These are phyloP conservation scores for Penicillium crystallinum DNA, from an alignment of 495 filamentous ascomycete genomes.

Conservation along the genomic window DNA sequence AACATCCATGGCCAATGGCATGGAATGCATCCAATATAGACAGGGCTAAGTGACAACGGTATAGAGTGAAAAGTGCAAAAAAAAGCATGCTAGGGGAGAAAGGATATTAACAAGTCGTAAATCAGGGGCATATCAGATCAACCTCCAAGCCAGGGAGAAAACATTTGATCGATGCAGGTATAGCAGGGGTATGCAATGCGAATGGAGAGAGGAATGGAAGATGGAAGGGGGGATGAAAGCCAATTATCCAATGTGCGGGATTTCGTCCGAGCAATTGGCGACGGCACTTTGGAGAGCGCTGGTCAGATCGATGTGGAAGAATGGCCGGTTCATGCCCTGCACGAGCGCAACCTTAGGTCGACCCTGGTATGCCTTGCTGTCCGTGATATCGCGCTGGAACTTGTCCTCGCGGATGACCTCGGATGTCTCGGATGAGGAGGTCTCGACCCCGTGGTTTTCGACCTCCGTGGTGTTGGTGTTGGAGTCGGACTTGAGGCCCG, in stretches of 20 bases:
- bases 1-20: not conserved
- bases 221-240: not conserved
- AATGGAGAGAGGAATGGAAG: not conserved
- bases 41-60: constrained; percentile 2
- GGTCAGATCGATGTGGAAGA: constrained; percentile 94
- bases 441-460: constrained; percentile 30
- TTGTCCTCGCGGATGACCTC: constrained; percentile 33
- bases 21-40: constrained; percentile 1
- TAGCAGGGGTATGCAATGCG: constrained; percentile 2
- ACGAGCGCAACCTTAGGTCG: constrained; percentile 58
- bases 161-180: constrained; percentile 11
- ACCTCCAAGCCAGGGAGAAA: constrained; percentile 22
- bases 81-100: not conserved
- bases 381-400: constrained; percentile 42
- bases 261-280: constrained; percentile 50
- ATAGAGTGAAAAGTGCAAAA: not conserved
- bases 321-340: constrained; percentile 78
- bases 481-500: constrained; percentile 23
- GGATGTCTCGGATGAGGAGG: constrained; percentile 24
- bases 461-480: constrained; percentile 25
- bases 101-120: constrained; percentile 20
- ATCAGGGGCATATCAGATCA: constrained; percentile 12
- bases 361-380: constrained; percentile 40
- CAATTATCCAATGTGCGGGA: constrained; percentile 14
- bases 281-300: constrained; percentile 88